These are phyloP conservation scores for Suillus discolor DNA, from an alignment of 768 basidiomycete species.

Conservation along the genomic window DNA sequence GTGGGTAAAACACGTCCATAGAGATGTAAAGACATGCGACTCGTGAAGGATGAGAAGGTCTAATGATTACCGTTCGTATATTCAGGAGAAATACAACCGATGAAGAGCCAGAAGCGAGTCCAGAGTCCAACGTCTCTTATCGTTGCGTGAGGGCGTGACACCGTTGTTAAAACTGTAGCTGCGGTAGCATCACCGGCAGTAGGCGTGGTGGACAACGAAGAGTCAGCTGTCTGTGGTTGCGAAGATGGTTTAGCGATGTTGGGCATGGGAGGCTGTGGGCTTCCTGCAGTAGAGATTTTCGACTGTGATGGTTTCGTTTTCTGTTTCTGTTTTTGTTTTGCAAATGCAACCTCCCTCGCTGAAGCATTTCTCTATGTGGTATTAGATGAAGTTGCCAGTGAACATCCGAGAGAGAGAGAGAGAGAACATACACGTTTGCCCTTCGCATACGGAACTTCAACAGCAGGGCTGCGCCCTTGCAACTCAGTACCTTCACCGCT, in stretches of 20 bases:
- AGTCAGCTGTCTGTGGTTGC: not conserved
- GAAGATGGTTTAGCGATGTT: not conserved
- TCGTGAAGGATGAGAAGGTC: not conserved
- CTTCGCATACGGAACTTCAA: too few relatives aligned
- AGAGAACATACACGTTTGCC: too few relatives aligned
- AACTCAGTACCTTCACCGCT: too few relatives aligned
- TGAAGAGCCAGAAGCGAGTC: not conserved
- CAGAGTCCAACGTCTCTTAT: not conserved
- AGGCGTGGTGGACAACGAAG: not conserved
- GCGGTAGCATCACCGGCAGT: not conserved
- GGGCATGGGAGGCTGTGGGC: not conserved
- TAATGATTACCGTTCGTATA: not conserved
- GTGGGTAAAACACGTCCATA: not conserved
- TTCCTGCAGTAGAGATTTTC: too few relatives aligned
- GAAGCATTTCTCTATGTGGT: too few relatives aligned
- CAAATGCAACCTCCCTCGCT: too few relatives aligned
- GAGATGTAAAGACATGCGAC: not conserved
- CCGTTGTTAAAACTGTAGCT: not conserved
- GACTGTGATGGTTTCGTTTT: too few relatives aligned
- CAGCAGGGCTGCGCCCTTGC: too few relatives aligned
- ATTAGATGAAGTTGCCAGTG: too few relatives aligned
- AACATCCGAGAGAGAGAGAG: too few relatives aligned
- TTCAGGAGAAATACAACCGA: not conserved
- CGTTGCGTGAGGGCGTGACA: not conserved
- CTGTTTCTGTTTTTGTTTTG: too few relatives aligned